These are phyloP conservation scores for Lojkania enalia DNA, from an alignment of 2,329 filamentous ascomycete genomes.

Conservation along the genomic window DNA sequence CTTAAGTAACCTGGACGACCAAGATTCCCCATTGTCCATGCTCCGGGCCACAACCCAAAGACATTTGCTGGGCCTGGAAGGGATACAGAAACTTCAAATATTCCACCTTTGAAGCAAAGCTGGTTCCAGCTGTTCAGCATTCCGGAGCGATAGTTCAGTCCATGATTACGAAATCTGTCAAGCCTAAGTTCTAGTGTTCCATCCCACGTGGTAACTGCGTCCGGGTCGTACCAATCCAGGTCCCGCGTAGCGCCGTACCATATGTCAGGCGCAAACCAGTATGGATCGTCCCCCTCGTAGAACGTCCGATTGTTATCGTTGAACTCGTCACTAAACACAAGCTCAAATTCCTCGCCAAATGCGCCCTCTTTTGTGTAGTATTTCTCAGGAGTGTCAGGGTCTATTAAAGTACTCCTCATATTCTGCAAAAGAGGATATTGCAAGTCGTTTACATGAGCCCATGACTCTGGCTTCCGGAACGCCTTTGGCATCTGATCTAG, in stretches of 20 bases:
- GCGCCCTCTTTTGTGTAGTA: slow-evolving; percentile 52
- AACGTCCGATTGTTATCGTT: slow-evolving; percentile 58
- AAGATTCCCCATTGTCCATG: slow-evolving; percentile 60
- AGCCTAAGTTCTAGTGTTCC: slow-evolving; percentile 53
- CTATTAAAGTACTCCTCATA: slow-evolving; percentile 53
- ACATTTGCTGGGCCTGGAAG: slow-evolving; percentile 55
- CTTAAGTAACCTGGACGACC: slow-evolving; percentile 56
- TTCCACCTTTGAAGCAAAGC: slow-evolving; percentile 59
- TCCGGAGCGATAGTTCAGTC: slow-evolving; percentile 52
- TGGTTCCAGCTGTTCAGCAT: slow-evolving; percentile 60
- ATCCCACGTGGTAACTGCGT: slow-evolving; percentile 55
- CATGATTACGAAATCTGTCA: slow-evolving; percentile 52
- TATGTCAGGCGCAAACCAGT: slow-evolving; percentile 56
- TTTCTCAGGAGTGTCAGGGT: slow-evolving; percentile 54
- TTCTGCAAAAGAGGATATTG: slow-evolving; percentile 54
- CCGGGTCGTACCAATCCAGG: slow-evolving; percentile 57
- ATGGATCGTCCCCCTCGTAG: slow-evolving; percentile 61
- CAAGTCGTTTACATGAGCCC: slow-evolving; percentile 55
- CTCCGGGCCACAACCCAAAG: slow-evolving; percentile 57
- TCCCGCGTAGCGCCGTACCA: slow-evolving; percentile 60
- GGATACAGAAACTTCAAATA: slow-evolving; percentile 57
- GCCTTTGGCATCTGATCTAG: slow-evolving; percentile 44
- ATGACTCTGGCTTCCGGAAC: slow-evolving; percentile 35
- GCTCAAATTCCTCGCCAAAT: slow-evolving; percentile 50
- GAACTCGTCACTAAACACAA: slow-evolving; percentile 63